Evolutionary conservation across 495 filamentous ascomycete genomes (phyloP).

Genomic region (Emericellopsis terricola): DNA sequence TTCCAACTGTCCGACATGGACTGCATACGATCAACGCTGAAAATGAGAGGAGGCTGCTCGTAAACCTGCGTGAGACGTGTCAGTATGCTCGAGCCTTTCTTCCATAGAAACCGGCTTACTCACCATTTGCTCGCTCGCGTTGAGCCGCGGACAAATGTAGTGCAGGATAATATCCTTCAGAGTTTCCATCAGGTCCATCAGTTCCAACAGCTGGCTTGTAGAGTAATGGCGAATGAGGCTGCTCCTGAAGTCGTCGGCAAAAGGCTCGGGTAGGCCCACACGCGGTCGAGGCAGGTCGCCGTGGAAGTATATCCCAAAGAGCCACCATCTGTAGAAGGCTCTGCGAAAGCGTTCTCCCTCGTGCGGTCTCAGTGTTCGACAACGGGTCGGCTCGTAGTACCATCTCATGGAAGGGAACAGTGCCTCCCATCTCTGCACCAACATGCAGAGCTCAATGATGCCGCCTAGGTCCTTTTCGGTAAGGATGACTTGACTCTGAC

Average conservation of each 20-base stretch:
- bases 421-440: conserved; percentile 43
- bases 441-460: conserved; percentile 35
- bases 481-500: not conserved
- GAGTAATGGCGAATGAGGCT: conserved; percentile 14
- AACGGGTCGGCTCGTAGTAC: conserved; percentile 35
- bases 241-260: conserved; percentile 9
- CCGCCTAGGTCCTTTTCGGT: not conserved
- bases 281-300: conserved; percentile 6
- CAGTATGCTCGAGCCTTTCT: no score
- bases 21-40: not conserved
- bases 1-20: not conserved
- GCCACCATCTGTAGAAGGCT: conserved; percentile 55
- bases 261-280: conserved; percentile 5
- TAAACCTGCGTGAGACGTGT: not conserved
- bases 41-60: not conserved
- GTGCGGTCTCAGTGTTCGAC: conserved; percentile 37
- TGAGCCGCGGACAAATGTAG: conserved; percentile 18
- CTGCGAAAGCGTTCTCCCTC: conserved; percentile 45
- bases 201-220: conserved; percentile 15
- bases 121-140: not conserved
- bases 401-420: conserved; percentile 57
- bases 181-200: conserved; percentile 13
- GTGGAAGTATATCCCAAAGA: conserved; percentile 22
- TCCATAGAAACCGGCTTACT: no score
- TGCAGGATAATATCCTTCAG: conserved; percentile 13